Evolutionary conservation across 441 rosid species (phyloP), one percentile per base, ranked within the genome.

Genomic region (Hura crepitans): DNA sequence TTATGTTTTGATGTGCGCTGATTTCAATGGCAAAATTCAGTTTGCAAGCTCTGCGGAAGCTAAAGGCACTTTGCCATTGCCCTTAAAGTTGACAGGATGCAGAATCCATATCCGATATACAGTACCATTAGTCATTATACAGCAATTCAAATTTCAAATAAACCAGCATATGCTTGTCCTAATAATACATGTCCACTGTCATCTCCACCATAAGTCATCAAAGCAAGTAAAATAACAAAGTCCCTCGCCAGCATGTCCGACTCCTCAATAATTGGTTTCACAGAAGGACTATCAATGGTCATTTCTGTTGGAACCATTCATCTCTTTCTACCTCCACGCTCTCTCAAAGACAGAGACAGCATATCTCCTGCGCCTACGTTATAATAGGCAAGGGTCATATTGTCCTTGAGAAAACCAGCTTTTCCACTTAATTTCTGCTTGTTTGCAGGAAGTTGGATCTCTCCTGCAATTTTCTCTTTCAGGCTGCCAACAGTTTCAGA

Each of bases 381-480:
- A 83, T 95, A 95, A 74, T 92, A 84, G 20, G 97, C 97, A 71
- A 92, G 95, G 7, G 97, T 85, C 91, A 95, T 81, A 75, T 95
- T 95, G 79, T 95, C 99, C 87, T 95, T 95, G 22, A 95, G 85
- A 74, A 95, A 95, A 64, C 99, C 97, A 58, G 93, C 89, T 81
- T 90, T 95, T 58, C 97, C 98, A 81, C 97, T 95, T 81, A 92
- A 77, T 76, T 95, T 95, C 85, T 95, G 99, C 78, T 95, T 95
- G 87, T 92, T 95, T 61, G 97, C 88, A 35, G 96, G 93, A 73
- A 88, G 92, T 74, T 95, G 97, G 70, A 83, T 92, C 80, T 92
- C 96, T 74, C 96, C 99, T 0, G 99, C 96, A 73, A 95, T 95
- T 82, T 95, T 95, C 85, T 92, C 97, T 80, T 95, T 95, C 84